Percentiles rank a stretch among this genome's conserved stretches.
phyloP scores from a whole-genome alignment of 2,329 filamentous ascomycete genomes.

The Diaporthe amygdali region DNA sequence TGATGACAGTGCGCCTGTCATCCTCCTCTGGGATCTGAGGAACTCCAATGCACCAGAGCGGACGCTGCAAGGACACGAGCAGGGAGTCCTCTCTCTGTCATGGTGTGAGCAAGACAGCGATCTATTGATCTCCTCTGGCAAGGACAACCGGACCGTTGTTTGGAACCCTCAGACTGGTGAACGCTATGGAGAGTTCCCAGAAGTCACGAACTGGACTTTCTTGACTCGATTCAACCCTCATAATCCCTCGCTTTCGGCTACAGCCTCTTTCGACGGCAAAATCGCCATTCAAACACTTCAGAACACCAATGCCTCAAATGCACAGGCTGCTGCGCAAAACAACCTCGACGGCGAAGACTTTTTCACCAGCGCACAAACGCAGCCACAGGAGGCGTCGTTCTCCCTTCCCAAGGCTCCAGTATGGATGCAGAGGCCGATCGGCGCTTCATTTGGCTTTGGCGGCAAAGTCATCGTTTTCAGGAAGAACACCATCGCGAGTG shows the following conservation, averaged over 20 bases:
- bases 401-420: constrained; percentile 84
- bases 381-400: constrained; percentile 90
- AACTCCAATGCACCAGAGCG: constrained; percentile 95
- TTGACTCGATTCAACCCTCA: constrained; percentile 92
- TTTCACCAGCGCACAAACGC: constrained; percentile 90
- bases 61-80: constrained; percentile 89
- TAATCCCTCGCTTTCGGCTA: constrained; percentile 90
- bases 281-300: constrained; percentile 93
- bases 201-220: constrained; percentile 99
- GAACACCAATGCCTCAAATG: constrained; percentile 82
- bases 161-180: constrained; percentile 97
- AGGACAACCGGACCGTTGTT: constrained; percentile 92
- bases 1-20: constrained; percentile 85
- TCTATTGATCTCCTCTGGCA: constrained; percentile 89
- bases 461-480: constrained; percentile 86
- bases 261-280: constrained; percentile 96
- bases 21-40: constrained; percentile 91
- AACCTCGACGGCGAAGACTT: constrained; percentile 92
- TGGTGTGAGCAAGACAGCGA: constrained; percentile 95
- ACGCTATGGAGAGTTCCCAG: constrained; percentile 88
- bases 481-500: constrained; percentile 60
- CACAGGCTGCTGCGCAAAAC: constrained; percentile 69
- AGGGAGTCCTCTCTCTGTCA: constrained; percentile 89
- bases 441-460: constrained; percentile 93
- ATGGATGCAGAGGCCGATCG: constrained; percentile 86